Evolutionary conservation across 371 early-diverging fungal genomes (phyloP), one percentile per base, ranked within the genome.

Genomic region (Zopfochytrium polystomum): DNA sequence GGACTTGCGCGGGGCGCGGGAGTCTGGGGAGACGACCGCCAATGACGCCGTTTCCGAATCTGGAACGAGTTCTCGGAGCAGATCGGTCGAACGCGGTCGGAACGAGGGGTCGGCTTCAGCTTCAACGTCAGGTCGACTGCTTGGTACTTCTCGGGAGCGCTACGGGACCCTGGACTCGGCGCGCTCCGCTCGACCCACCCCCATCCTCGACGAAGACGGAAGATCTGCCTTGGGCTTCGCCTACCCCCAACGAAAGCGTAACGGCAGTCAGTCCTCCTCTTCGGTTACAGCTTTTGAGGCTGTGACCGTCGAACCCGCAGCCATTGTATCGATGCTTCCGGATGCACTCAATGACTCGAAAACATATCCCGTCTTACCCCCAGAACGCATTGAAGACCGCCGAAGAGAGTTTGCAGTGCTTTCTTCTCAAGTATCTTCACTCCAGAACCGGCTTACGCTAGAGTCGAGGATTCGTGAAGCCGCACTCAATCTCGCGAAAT

Each of bases 391-490:
- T 43, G 69, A 72, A 7, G 69, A 66, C 38, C 52, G 61, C 18
- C 63, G 64, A 44, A 59, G 60, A 74, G 80, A 76, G 65, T 78
- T 75, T 49, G 78, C 63, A 48, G 73, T 63, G 55, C 73, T 79
- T 47, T 71, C 65, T 18, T 64, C 68, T 4, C 74, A 79, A 29
- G 78, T 76, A 26, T 23, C 72, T 11, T 76, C 75, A 2, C 69
- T 84, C 27, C 80, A 82, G 20, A 76, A 76, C 25, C 73, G 82
- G 52, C 64, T 89, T 2, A 69, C 85, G 29, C 56, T 87, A 2
- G 88, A 89, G 64, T 75, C 80, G 25, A 81, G 84, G 63, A 84
- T 89, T 31, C 72, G 82, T 22, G 88, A 87, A 60, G 86, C 88
- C 1, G 85, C 87, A 3, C 76, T 79, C 33, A 78, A 82, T 3